phyloP scores from a whole-genome alignment of 2,329 filamentous ascomycete genomes.

The Cyphellophora europaea region DNA sequence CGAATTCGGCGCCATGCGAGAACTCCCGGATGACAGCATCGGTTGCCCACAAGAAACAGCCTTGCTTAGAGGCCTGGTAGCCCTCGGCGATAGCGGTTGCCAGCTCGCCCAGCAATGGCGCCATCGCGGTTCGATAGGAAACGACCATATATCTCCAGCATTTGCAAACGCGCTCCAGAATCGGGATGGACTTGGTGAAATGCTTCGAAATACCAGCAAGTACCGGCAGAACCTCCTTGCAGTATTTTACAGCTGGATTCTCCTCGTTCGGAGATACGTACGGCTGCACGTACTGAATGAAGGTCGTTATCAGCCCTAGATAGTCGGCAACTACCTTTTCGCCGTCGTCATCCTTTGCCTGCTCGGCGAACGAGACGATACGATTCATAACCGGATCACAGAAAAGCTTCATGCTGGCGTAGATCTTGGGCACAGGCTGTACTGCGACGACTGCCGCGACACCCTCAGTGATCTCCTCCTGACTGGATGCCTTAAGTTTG shows the following conservation, averaged over 20 bases:
- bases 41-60: slow-evolving; percentile 98
- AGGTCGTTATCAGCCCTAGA: slow-evolving; percentile 83
- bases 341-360: slow-evolving; percentile 69
- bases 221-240: slow-evolving; percentile 84
- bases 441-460: slow-evolving; percentile 85
- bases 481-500: slow-evolving; percentile 72
- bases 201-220: slow-evolving; percentile 78
- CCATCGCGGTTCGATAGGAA: slow-evolving; percentile 83
- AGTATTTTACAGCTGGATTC: slow-evolving; percentile 92
- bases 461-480: slow-evolving; percentile 93
- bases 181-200: slow-evolving; percentile 76
- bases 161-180: slow-evolving; percentile 85
- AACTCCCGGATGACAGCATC: slow-evolving; percentile 93
- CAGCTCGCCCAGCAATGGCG: slow-evolving; percentile 72
- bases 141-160: slow-evolving; percentile 98
- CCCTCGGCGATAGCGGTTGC: slow-evolving; percentile 81
- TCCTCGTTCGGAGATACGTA: slow-evolving; percentile 62
- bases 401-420: slow-evolving; percentile 80
- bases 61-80: slow-evolving; percentile 78
- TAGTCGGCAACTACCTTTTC: slow-evolving; percentile 87
- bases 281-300: slow-evolving; percentile 70
- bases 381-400: slow-evolving; percentile 82
- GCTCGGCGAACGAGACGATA: slow-evolving; percentile 78
- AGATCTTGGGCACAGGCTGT: slow-evolving; percentile 70
- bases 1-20: slow-evolving; percentile 76